Conservation (phyloP, 225 moss, liverwort and hornwort genomes). For the Anthoceros angustus region DNA sequence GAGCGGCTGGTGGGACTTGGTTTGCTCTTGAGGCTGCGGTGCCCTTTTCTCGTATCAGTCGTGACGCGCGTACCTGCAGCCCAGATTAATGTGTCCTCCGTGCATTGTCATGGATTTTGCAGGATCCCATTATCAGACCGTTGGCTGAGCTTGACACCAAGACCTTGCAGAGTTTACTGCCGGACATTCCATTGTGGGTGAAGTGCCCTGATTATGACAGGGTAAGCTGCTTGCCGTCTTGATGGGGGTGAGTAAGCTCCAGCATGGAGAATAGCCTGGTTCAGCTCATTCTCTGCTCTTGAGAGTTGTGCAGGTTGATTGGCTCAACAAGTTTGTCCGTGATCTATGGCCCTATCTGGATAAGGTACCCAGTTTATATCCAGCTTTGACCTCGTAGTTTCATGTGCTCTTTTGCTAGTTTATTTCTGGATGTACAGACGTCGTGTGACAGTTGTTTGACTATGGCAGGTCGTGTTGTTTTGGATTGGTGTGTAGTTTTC, state of each 20-base stretch:
- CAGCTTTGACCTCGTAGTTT: not conserved
- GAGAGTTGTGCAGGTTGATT: conserved; percentile 29
- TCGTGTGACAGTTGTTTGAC: too few species aligned
- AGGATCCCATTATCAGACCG: conserved; percentile 61
- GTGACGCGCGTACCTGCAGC: too few species aligned
- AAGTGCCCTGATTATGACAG: conserved; percentile 93
- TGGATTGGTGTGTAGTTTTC: too few species aligned
- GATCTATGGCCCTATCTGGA: conserved; percentile 58
- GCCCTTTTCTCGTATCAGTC: too few species aligned
- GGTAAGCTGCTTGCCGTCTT: conserved; percentile 16
- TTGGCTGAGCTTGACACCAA: conserved; percentile 51
- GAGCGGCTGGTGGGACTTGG: too few species aligned
- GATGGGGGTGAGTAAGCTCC: not conserved
- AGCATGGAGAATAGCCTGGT: not conserved
- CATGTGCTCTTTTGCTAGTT: not conserved
- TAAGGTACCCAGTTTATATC: conserved; percentile 19
- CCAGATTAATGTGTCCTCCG: not conserved
- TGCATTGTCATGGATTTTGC: conserved; percentile 7
- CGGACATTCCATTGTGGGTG: conserved; percentile 94
- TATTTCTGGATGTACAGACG: not conserved
- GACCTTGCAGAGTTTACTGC: conserved; percentile 52
- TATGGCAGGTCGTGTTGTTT: too few species aligned
- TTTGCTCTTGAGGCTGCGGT: too few species aligned
- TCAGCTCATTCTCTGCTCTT: not conserved
- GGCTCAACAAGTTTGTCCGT: conserved; percentile 57